These are phyloP conservation scores for Gyromitra esculenta DNA, from an alignment of 2,329 filamentous ascomycete species.

Conservation along the genomic window DNA sequence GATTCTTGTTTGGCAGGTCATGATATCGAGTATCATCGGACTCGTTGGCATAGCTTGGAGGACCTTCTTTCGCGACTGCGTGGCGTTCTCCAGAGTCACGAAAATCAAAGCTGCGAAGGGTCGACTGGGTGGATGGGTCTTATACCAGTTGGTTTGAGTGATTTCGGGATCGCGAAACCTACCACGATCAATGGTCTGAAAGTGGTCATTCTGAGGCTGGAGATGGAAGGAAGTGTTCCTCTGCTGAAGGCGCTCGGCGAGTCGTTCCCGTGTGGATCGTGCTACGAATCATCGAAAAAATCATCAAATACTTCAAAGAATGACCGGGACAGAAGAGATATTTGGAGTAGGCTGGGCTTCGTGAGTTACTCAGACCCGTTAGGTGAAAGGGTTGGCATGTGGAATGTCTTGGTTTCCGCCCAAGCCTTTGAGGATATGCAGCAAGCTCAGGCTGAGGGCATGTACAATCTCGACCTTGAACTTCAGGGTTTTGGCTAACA, in stretches of 20 bases:
- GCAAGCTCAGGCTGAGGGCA: neutral
- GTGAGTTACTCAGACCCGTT: neutral
- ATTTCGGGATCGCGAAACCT: neutral
- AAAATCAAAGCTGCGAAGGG: neutral
- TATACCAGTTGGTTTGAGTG: neutral
- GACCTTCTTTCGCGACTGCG: neutral
- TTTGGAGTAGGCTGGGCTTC: neutral
- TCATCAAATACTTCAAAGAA: too few relatives aligned
- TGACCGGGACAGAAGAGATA: neutral
- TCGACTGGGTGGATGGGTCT: neutral
- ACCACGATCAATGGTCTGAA: neutral
- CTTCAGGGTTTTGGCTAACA: neutral
- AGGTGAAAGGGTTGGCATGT: constrained; percentile 20
- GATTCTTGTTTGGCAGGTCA: neutral
- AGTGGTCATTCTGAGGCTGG: neutral
- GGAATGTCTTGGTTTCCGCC: constrained; percentile 33
- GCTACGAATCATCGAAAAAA: constrained; percentile 7
- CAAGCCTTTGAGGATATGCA: constrained; percentile 28
- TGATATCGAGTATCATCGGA: neutral
- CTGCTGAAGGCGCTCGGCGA: neutral
- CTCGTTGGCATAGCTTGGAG: neutral
- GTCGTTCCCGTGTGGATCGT: constrained; percentile 13
- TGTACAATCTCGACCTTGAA: too few relatives aligned
- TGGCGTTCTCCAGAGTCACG: neutral
- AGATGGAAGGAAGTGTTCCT: neutral